phyloP scores from a whole-genome alignment of 139 green algal genomes.

The Gonium pectorale region DNA sequence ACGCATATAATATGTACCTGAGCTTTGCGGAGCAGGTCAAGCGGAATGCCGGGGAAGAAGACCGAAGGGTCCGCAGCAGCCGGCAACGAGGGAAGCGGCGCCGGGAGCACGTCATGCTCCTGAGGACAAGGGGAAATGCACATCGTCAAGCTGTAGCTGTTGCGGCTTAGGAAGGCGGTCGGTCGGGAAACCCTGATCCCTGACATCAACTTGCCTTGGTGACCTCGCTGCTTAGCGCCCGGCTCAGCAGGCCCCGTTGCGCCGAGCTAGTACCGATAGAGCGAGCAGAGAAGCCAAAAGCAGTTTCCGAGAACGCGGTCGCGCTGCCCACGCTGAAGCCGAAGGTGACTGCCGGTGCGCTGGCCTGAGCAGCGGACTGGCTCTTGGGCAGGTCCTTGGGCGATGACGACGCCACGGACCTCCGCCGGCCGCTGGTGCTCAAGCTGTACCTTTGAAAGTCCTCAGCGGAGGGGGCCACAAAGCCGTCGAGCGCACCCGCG shows the following conservation, averaged over 20 bases:
- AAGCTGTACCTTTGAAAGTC: constrained; percentile 22
- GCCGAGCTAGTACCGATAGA: not conserved
- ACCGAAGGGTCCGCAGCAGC: not conserved
- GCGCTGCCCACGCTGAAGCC: constrained; percentile 17
- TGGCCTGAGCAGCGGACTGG: not conserved
- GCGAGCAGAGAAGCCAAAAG: not conserved
- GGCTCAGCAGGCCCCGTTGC: not conserved
- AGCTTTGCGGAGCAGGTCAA: constrained; percentile 16
- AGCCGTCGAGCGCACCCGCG: constrained; percentile 1
- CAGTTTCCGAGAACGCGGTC: not conserved
- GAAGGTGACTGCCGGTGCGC: constrained; percentile 2
- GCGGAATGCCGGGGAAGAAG: constrained; percentile 34
- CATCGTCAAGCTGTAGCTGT: not conserved
- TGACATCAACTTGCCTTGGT: constrained; percentile 8
- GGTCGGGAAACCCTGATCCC: not conserved
- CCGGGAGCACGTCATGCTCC: constrained; percentile 29
- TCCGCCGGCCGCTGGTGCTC: not conserved
- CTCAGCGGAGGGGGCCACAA: not conserved
- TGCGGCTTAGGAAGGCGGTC: not conserved
- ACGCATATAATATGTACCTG: constrained; percentile 11
- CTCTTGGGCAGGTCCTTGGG: not conserved
- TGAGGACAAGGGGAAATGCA: not conserved
- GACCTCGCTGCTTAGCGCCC: not conserved
- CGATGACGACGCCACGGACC: not conserved
- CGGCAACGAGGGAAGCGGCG: not conserved